phyloP scores from a whole-genome alignment of 2,329 filamentous ascomycete genomes.

The Stachybotrys chartarum region DNA sequence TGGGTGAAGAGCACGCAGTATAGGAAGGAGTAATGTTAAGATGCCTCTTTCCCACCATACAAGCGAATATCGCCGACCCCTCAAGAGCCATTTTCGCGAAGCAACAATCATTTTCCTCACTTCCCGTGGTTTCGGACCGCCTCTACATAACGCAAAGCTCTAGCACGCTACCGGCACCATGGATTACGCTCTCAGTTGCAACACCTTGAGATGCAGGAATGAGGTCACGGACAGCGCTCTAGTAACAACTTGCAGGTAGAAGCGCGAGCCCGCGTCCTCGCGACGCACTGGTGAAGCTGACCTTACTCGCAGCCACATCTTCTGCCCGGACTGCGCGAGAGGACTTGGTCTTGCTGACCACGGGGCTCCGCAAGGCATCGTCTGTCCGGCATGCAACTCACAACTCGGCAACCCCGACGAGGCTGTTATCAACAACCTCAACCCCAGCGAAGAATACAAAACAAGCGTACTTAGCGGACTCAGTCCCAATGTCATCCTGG shows the following conservation, averaged over 20 bases:
- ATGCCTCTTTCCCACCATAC: too few species aligned
- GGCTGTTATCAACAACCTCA: slow-evolving; percentile 63
- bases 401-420: slow-evolving; percentile 66
- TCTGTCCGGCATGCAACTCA: slow-evolving; percentile 71
- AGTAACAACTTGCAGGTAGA: slow-evolving; percentile 81
- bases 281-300: slow-evolving; percentile 3
- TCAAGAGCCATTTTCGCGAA: too few species aligned
- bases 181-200: slow-evolving; percentile 73
- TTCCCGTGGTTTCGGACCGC: too few species aligned
- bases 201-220: slow-evolving; percentile 67
- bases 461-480: slow-evolving; percentile 78
- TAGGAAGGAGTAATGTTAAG: too few species aligned
- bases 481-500: slow-evolving; percentile 74
- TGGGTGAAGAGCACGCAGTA: too few species aligned
- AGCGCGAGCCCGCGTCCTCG: not conserved
- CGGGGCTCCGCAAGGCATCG: slow-evolving; percentile 25
- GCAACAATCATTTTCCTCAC: too few species aligned
- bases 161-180: slow-evolving; percentile 33
- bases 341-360: slow-evolving; percentile 50
- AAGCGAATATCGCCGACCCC: too few species aligned
- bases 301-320: slow-evolving; percentile 60
- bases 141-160: too few species aligned
- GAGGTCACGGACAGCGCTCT: slow-evolving; percentile 65
- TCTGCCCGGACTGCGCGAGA: slow-evolving; percentile 70
- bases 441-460: slow-evolving; percentile 84